Conservation (phyloP, 441 rosid genomes). For the Euphorbia schlechtendalii region DNA sequence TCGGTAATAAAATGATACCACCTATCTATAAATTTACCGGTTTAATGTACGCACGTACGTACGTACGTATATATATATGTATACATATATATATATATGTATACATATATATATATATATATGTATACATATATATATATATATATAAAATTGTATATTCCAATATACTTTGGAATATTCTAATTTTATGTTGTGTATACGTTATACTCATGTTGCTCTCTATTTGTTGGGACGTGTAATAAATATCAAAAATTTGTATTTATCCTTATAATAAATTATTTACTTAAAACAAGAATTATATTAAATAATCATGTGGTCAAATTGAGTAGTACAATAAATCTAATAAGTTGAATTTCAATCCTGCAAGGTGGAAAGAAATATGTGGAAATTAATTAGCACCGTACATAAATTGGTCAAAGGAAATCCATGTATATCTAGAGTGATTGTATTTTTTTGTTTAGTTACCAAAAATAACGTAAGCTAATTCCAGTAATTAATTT, state of each 20-base stretch:
- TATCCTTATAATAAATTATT: neutral
- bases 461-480: neutral
- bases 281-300: no score
- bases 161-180: neutral
- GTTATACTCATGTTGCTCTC: neutral
- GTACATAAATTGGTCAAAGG: neutral
- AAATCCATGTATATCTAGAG: neutral
- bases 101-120: no score
- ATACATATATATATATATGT: no score
- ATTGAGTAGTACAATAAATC: no score
- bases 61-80: no score
- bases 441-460: neutral
- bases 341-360: neutral
- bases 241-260: neutral
- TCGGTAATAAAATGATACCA: no score
- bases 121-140: no score
- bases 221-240: neutral
- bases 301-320: no score
- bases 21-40: no score
- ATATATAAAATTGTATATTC: conserved; percentile 1
- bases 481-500: neutral
- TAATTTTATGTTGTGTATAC: neutral
- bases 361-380: neutral
- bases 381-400: no score
- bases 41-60: no score